These are phyloP conservation scores for Neofusicoccum sp. DNA, from an alignment of 2,329 filamentous ascomycete genomes.

Conservation along the genomic window DNA sequence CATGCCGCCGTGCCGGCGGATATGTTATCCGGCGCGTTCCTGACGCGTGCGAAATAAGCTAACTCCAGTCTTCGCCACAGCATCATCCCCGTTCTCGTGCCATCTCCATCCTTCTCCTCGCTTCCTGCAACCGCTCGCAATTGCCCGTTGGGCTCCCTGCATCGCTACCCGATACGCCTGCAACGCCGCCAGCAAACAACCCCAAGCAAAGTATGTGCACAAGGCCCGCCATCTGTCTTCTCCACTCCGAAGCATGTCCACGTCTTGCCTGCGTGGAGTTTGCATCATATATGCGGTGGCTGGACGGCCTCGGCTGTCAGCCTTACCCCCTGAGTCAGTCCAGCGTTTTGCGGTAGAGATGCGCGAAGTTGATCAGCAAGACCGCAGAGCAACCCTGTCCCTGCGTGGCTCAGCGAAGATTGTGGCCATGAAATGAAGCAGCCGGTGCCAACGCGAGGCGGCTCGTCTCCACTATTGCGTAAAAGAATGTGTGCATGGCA, in stretches of 20 bases:
- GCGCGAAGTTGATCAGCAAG: slow-evolving; percentile 1
- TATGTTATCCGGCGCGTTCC: neutral
- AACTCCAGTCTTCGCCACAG: neutral
- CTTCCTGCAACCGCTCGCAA: slow-evolving; percentile 4
- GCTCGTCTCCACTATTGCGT: neutral
- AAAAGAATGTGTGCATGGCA: neutral
- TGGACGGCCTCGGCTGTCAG: neutral
- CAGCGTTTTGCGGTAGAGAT: neutral
- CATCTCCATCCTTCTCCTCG: neutral
- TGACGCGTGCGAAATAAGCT: neutral
- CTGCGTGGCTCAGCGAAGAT: neutral
- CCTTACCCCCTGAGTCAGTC: slow-evolving; percentile 1
- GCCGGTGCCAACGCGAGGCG: neutral
- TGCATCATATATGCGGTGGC: neutral
- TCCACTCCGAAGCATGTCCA: neutral
- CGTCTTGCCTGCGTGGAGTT: slow-evolving; percentile 3
- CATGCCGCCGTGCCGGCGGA: neutral
- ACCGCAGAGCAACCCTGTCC: neutral
- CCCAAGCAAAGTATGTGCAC: neutral
- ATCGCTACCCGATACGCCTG: slow-evolving; percentile 15
- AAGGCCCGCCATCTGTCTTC: neutral
- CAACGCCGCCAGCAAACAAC: neutral
- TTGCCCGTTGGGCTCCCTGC: slow-evolving; percentile 6
- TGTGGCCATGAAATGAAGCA: neutral
- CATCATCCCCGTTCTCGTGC: neutral